Evolutionary conservation across 805 yeast genomes (phyloP).

Genomic region (Cyberlindnera xylosilytica): DNA sequence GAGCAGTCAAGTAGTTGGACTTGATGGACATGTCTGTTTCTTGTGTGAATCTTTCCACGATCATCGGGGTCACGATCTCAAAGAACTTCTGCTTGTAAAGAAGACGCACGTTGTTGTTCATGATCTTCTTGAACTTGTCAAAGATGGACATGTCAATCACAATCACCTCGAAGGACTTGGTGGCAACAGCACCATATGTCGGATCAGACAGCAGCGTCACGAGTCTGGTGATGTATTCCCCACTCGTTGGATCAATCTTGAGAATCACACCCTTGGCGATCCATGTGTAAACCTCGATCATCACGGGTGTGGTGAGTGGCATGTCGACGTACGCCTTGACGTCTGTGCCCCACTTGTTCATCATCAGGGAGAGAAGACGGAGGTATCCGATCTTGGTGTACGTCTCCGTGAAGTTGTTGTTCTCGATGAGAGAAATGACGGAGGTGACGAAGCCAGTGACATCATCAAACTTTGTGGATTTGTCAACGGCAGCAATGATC

Average conservation of each 20-base stretch:
- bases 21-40: slow-evolving; percentile 29
- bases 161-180: slow-evolving; percentile 60
- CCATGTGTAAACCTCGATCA: slow-evolving; percentile 66
- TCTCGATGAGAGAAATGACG: slow-evolving; percentile 12
- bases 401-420: slow-evolving; percentile 9
- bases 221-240: slow-evolving; percentile 32
- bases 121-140: slow-evolving; percentile 40
- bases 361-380: slow-evolving; percentile 49
- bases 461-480: slow-evolving; percentile 29
- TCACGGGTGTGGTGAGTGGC: slow-evolving; percentile 17
- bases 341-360: slow-evolving; percentile 49
- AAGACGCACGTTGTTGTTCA: slow-evolving; percentile 57
- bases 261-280: slow-evolving; percentile 64
- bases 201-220: slow-evolving; percentile 33
- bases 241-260: slow-evolving; percentile 45
- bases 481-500: slow-evolving; percentile 52
- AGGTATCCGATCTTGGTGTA: slow-evolving; percentile 48
- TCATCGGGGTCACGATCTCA: slow-evolving; percentile 50
- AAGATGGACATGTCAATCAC: slow-evolving; percentile 66
- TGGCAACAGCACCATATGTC: slow-evolving; percentile 31
- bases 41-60: slow-evolving; percentile 45
- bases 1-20: slow-evolving; percentile 57
- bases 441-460: slow-evolving; percentile 14
- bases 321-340: slow-evolving; percentile 1
- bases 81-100: slow-evolving; percentile 83